These are phyloP conservation scores for Neocatenulostroma microsporum DNA, from an alignment of 2,329 filamentous ascomycete species.

Conservation along the genomic window DNA sequence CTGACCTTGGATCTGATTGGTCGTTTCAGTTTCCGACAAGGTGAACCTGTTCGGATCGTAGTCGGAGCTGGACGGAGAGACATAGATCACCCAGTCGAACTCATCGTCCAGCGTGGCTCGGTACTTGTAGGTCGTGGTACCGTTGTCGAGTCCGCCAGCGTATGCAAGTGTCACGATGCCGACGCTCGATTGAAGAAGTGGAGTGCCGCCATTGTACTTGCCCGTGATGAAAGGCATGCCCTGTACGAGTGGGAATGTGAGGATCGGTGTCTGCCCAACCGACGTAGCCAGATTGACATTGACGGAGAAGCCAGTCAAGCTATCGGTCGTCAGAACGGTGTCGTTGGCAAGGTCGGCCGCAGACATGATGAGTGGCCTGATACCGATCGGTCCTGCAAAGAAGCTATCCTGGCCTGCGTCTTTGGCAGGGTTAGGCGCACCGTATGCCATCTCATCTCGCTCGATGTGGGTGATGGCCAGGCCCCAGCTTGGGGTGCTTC, in stretches of 20 bases:
- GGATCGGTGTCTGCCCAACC: slow-evolving; percentile 43
- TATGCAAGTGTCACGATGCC: slow-evolving; percentile 60
- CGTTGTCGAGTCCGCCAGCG: slow-evolving; percentile 46
- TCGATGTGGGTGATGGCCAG: slow-evolving; percentile 70
- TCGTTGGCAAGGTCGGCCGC: slow-evolving; percentile 61
- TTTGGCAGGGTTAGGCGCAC: slow-evolving; percentile 30
- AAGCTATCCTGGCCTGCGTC: slow-evolving; percentile 51
- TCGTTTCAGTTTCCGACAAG: slow-evolving; percentile 55
- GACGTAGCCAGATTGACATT: slow-evolving; percentile 60
- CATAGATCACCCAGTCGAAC: slow-evolving; percentile 70
- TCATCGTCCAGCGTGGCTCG: slow-evolving; percentile 64
- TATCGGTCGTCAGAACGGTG: slow-evolving; percentile 50
- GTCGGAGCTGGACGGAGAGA: slow-evolving; percentile 48
- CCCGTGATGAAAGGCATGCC: slow-evolving; percentile 84
- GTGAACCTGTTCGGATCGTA: slow-evolving; percentile 54
- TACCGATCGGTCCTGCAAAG: slow-evolving; percentile 73
- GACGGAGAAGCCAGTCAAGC: slow-evolving; percentile 49
- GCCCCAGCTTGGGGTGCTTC: slow-evolving; percentile 62
- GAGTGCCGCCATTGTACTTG: slow-evolving; percentile 59
- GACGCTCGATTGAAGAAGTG: slow-evolving; percentile 65
- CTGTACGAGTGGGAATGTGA: slow-evolving; percentile 78
- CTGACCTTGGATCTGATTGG: slow-evolving; percentile 53
- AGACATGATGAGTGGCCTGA: slow-evolving; percentile 73
- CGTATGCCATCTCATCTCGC: slow-evolving; percentile 48
- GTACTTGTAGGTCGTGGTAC: slow-evolving; percentile 69